Evolutionary conservation across 495 filamentous ascomycete genomes (phyloP).

Genomic region (Podospora pseudocomata): DNA sequence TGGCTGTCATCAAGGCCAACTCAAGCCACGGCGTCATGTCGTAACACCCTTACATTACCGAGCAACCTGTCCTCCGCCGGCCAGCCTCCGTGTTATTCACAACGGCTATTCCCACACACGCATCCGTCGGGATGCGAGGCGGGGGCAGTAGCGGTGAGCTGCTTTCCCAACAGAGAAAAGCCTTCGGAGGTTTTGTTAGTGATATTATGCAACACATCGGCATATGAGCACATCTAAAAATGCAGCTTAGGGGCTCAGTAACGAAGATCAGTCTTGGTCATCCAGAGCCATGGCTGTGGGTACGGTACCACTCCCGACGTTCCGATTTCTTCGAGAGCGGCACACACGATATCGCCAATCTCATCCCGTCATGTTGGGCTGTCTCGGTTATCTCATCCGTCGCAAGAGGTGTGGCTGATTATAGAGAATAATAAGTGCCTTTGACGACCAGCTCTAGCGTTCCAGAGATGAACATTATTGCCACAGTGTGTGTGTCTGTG

Average conservation of each 20-base stretch:
- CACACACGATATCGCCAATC: not conserved
- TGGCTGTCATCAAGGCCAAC: too few species aligned
- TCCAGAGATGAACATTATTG: too few species aligned
- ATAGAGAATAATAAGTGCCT: not conserved
- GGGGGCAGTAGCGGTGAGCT: not conserved
- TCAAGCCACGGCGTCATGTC: not conserved
- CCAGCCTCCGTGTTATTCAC: not conserved
- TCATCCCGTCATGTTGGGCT: not conserved
- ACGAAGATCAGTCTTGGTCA: not conserved
- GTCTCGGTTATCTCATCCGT: not conserved
- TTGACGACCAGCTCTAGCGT: not conserved
- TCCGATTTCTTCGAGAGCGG: not conserved
- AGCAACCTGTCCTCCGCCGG: not conserved
- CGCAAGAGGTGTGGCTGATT: not conserved
- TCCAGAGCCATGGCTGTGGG: not conserved
- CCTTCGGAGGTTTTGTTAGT: not conserved
- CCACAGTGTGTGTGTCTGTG: too few species aligned
- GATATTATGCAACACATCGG: not conserved
- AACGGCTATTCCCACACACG: not conserved
- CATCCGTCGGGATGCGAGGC: not conserved
- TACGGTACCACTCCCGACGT: not conserved
- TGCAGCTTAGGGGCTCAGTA: not conserved
- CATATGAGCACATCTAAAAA: not conserved
- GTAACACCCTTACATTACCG: not conserved
- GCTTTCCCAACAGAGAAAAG: not conserved